Base-by-base conservation (phyloP, 192 early-diverging fungal genomes). In the Umbelopsis vinacea region DNA sequence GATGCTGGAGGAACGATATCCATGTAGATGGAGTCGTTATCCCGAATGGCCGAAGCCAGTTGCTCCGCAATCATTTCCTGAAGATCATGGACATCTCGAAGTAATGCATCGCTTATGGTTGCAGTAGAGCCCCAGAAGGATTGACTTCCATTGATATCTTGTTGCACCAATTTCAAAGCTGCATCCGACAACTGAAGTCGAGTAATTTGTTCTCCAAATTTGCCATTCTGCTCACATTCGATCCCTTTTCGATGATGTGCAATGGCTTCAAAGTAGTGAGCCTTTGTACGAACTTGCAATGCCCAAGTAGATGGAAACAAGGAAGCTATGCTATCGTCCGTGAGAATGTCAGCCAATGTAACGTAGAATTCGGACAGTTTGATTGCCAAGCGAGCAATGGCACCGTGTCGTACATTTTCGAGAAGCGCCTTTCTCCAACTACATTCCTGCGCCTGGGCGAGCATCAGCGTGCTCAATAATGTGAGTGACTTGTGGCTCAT, bases 361-460 rank as follows among this genome's bases (percentile, higher is more conserved):
- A 90, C 87, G 60, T 93, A 97, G 70, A 87, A 89, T 48, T 89
- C 89, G 2, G 91, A 87, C 14, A 90, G 91, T 46, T 92, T 87
- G 22, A 76, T 80, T 12, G 96, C 95, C 15, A 98, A 83, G 23
- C 89, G 88, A 21, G 93, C 89, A 53, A 97, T 83, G 7, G 88
- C 85, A 0, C 83, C 87, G 55, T 94, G 86, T 74, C 93, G 95
- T 81, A 95, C 89, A 37, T 92, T 89, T 67, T 90, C 93, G 79
- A 88, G 69, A 3, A 94, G 86, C 10, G 95, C 92, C 53, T 95
- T 92, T 47, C 89, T 89, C 93, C 94, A 95, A 52, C 91, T 92
- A 70, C 93, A 95, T 79, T 97, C 96, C 77, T 97, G 95, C 23
- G 96, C 96, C 79, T 97, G 96, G 7, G 93, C 94, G 10, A 97